Conservation (phyloP, 306 rosid species). For the Oemleria cerasiformis region DNA sequence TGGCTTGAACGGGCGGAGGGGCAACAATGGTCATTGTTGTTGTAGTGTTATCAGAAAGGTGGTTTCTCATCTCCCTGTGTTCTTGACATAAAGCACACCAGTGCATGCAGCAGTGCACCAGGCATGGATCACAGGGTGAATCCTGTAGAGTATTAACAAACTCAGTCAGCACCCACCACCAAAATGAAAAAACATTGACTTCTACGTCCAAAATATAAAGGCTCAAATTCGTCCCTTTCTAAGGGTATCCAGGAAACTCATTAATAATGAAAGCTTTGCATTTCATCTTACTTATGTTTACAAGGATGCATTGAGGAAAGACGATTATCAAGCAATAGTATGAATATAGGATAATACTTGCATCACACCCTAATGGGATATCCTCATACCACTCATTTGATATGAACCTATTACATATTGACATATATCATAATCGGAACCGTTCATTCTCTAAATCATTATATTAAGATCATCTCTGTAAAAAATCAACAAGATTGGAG, state of each 20-base stretch:
- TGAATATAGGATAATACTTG: no score
- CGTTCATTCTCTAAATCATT: no score
- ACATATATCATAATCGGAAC: no score
- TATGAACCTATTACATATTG: no score
- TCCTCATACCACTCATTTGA: no score
- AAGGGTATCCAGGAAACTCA: not conserved
- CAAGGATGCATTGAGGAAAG: not conserved
- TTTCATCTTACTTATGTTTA: not conserved
- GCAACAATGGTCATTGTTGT: constrained; percentile 31
- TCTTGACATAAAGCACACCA: constrained; percentile 62
- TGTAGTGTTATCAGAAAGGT: constrained; percentile 31
- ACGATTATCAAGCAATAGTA: not conserved
- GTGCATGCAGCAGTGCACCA: constrained; percentile 57
- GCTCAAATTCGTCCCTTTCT: not conserved
- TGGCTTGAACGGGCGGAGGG: constrained; percentile 52
- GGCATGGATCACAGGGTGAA: constrained; percentile 61
- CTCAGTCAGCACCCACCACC: not conserved
- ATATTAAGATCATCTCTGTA: no score
- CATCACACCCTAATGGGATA: no score
- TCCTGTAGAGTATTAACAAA: constrained; percentile 29
- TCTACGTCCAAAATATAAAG: no score
- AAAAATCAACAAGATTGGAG: no score
- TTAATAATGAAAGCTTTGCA: not conserved
- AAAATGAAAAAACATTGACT: no score
- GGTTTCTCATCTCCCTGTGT: constrained; percentile 54